Base-by-base conservation (phyloP, 306 rosid genomes). In the Pterocarpus macrocarpus region DNA sequence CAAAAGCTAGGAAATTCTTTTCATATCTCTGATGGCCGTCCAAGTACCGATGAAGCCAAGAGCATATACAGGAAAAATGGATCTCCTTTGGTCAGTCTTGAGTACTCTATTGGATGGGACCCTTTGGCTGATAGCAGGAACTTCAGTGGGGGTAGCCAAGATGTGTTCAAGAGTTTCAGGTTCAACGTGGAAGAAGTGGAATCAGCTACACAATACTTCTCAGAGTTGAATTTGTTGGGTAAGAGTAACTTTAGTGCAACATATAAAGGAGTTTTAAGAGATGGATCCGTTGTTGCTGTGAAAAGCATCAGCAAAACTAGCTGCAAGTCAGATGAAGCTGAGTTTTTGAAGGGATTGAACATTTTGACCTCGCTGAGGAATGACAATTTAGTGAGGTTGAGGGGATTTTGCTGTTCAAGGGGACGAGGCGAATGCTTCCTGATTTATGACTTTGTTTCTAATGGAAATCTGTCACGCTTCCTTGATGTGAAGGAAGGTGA, bases 151-250 rank as follows among this genome's bases (percentile, higher is more conserved):
- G 84, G 66, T 9, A 74, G 64, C 11, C 87, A 88, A 41, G 93
- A 89, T 15, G 79, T 74, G 15, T 87, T 94, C 81, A 89, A 86
- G 66, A 88, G 85, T 82, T 94, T 89, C 66, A 89, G 88, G 86
- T 91, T 92, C 88, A 92, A 92, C 82, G 80, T 92, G 86, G 98
- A 94, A 28, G 98, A 94, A 88, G 90, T 92, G 43, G 98, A 92
- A 88, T 86, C 97, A 1, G 97, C 98, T 13, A 92, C 98, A 8
- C 97, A 92, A 33, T 91, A 92, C 81, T 94, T 94, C 85, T 94
- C 97, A 0, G 97, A 87, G 86, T 22, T 75, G 73, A 92, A 92
- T 80, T 55, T 94, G 73, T 85, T 94, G 93, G 97, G 93, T 0
- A 94, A 86, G 97, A 91, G 92, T 33, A 85, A 85, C 86, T 92